Evolutionary conservation across 805 yeast species (phyloP), one percentile per base, ranked within the genome.

Genomic region (Starmerella khaoyaiensis): DNA sequence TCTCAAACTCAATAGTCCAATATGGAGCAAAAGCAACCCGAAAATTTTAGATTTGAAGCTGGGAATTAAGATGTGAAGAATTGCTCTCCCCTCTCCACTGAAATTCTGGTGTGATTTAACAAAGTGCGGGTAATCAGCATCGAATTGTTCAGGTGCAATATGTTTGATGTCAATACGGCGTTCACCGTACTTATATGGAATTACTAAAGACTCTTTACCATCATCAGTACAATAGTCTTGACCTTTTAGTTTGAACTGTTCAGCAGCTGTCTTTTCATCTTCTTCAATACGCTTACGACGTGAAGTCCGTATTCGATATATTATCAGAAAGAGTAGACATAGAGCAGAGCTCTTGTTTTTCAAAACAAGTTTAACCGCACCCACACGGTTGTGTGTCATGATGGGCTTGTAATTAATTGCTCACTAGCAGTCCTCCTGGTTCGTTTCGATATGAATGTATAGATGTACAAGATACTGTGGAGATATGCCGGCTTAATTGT

Each of bases 61-160:
- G 0, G 96, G 96, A n/a, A 84, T 73, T 47, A 86, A 62, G 27
- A 86, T 79, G 49, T 72, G 69, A 78, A 93, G 79, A 28, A 86
- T 70, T 23, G 86, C 79, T 27, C 64, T 62, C 45, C 83, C 61
- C 60, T 84, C 93, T 42, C 72, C 72, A 41, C 81, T 57, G 49
- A 83, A 81, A 49, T 69, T 69, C 19, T 82, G 75, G 51, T 75
- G 71, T 14, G 29, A 12, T 7, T 16, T 18, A 4, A 40, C 19
- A 26, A 50, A 50, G 20, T 37, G 27, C 21, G 44, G 37, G 28
- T 34, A 35, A 36, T 50, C 50, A 12, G 35, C 35, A 15, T 50
- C 52, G 22, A 40, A 41, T 12, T 39, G 40, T 28, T 27, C 34
- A 10, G 30, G 26, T 9, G 38, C 18, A 12, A 44, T 37, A 8